Conservation (phyloP, 345 rosid species). For the Lepidium aucheri region DNA sequence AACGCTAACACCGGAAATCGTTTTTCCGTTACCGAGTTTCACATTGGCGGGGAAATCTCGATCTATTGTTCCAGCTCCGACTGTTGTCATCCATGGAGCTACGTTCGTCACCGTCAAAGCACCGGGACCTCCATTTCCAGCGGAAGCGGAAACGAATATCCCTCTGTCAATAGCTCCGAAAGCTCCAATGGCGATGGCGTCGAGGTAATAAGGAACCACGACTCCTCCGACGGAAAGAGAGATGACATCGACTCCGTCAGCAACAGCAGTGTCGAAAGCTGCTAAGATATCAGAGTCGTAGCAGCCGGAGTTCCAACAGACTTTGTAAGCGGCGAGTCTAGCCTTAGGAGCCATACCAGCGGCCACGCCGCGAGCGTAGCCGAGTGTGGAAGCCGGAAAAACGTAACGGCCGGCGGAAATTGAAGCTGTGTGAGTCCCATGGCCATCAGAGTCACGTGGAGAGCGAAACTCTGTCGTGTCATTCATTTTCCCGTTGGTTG, state of each 20-base stretch:
- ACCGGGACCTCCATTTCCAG: conserved; percentile 93
- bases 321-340: conserved; percentile 77
- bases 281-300: conserved; percentile 88
- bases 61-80: conserved; percentile 86
- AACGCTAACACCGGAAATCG: conserved; percentile 55
- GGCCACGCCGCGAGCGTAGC: conserved; percentile 79
- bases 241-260: conserved; percentile 77
- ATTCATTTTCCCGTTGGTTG: conserved; percentile 63
- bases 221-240: conserved; percentile 88
- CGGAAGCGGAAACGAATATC: conserved; percentile 79
- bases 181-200: conserved; percentile 86
- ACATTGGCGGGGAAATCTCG: conserved; percentile 79
- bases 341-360: conserved; percentile 97
- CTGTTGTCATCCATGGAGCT: conserved; percentile 78
- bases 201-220: conserved; percentile 81
- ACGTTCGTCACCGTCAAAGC: conserved; percentile 72
- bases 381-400: conserved; percentile 69
- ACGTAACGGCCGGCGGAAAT: conserved; percentile 76
- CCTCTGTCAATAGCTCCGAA: conserved; percentile 71
- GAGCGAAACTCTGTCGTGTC: conserved; percentile 64
- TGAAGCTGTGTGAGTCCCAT: conserved; percentile 87
- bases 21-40: conserved; percentile 58
- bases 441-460: conserved; percentile 82
- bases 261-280: conserved; percentile 76
- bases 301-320: conserved; percentile 92